Evolutionary conservation across 2,329 filamentous ascomycete genomes (phyloP).

Genomic region (Botrytis tulipae): DNA sequence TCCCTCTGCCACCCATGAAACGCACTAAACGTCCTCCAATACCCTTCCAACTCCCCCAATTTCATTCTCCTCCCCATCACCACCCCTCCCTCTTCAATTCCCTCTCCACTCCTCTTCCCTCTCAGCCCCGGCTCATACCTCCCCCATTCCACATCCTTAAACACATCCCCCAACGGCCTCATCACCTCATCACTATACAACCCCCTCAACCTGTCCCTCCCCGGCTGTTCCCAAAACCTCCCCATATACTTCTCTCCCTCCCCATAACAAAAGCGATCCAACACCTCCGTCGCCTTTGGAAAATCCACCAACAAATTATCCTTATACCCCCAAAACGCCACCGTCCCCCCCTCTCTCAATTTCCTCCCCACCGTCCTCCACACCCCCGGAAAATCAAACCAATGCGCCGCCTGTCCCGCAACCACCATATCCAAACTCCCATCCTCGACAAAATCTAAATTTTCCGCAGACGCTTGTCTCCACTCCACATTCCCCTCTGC

Average conservation of each 20-base stretch:
- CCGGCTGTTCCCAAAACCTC: conserved; percentile 60
- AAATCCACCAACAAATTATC: conserved; percentile 59
- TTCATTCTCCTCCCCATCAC: conserved; percentile 55
- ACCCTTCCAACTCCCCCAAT: conserved; percentile 59
- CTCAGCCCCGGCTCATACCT: conserved; percentile 55
- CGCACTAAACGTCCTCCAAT: conserved; percentile 59
- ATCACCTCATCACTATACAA: conserved; percentile 49
- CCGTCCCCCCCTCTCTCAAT: conserved; percentile 52
- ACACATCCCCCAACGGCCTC: conserved; percentile 50
- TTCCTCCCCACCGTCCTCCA: conserved; percentile 57
- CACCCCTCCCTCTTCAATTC: conserved; percentile 42
- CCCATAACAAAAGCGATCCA: conserved; percentile 56
- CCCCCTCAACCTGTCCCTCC: conserved; percentile 53
- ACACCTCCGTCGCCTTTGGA: conserved; percentile 50
- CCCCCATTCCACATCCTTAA: conserved; percentile 51
- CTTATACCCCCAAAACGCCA: conserved; percentile 67
- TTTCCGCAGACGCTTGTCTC: conserved; percentile 52
- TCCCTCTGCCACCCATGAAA: conserved; percentile 58
- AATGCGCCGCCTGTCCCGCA: conserved; percentile 60
- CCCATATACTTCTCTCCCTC: conserved; percentile 52
- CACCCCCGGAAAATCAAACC: conserved; percentile 58
- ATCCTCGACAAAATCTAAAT: conserved; percentile 50
- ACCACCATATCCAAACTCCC: conserved; percentile 51
- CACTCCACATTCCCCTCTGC: conserved; percentile 48
- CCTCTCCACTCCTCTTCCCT: conserved; percentile 36